These are phyloP conservation scores for Termitomyces sp. DNA, from an alignment of 1,284 basidiomycete species.

Conservation along the genomic window DNA sequence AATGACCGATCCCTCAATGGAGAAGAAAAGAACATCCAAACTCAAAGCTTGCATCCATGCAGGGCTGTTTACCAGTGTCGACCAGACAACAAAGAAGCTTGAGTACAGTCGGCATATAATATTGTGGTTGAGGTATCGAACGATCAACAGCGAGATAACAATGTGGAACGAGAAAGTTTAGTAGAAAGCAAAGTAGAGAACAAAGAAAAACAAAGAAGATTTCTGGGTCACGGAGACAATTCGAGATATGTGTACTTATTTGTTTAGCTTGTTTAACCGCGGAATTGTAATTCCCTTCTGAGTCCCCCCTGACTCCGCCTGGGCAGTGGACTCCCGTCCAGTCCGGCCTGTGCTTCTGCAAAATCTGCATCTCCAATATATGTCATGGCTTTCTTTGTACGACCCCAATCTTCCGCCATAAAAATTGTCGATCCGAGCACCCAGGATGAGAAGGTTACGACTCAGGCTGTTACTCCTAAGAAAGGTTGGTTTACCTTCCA, in stretches of 20 bases:
- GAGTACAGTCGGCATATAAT: not conserved
- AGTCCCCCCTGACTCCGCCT: conserved; percentile 22
- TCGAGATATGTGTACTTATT: conserved; percentile 9
- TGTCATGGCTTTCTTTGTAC: conserved; percentile 38
- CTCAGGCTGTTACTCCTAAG: conserved; percentile 19
- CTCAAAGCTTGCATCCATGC: too few species aligned
- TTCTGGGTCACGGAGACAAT: not conserved
- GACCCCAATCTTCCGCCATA: conserved; percentile 38
- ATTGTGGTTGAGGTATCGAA: not conserved
- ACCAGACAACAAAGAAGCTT: not conserved
- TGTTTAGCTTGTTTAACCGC: conserved; percentile 8
- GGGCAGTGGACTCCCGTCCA: conserved; percentile 26
- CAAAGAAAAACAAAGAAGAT: not conserved
- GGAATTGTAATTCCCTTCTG: conserved; percentile 4
- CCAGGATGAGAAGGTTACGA: conserved; percentile 28
- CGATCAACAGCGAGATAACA: not conserved
- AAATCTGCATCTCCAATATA: conserved; percentile 1
- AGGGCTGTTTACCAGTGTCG: too few species aligned
- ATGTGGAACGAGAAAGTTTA: not conserved
- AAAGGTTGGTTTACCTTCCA: conserved; percentile 31
- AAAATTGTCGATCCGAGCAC: conserved; percentile 38
- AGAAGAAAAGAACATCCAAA: too few species aligned
- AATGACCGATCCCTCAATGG: too few species aligned
- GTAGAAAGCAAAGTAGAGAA: not conserved
- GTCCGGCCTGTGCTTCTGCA: conserved; percentile 11